Evolutionary conservation across 805 yeast genomes (phyloP), one percentile per base, ranked within the genome.

Genomic region (Candida ponderosae): DNA sequence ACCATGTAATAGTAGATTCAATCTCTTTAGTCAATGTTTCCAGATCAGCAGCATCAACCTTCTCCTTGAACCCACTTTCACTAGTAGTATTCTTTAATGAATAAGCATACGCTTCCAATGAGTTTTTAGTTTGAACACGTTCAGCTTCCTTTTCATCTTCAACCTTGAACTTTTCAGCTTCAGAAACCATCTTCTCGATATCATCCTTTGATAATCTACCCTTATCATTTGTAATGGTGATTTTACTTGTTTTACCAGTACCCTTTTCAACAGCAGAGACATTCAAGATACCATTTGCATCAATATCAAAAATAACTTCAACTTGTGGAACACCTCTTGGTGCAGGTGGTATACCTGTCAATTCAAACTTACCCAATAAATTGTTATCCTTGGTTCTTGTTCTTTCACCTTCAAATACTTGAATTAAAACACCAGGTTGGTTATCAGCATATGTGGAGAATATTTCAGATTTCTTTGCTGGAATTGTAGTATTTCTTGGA

Each of bases 381-480:
- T 88, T 89, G 84, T 89, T 89, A 70, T 90, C 97, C 76, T 81
- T 84, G 39, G 96, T 88, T 73, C 81, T 81, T 49, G 95, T 84
- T 76, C 97, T 86, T 77, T 89, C 97, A 82, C 97, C 97, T 77
- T 89, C 96, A 60, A 72, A 89, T 54, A 89, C 97, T 77, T 89
- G 97, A 68, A 90, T 90, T 72, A 89, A 77, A 54, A 90, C 97
- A 84, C 97, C 96, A 60, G 97, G 97, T 75, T 90, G 98, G 84
- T 90, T 89, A 70, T 90, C 97, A 59, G 96, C 93, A 67, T 86
- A 87, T 56, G 98, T 90, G 48, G 97, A 88, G 88, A 90, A 90
- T 52, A 81, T 81, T 76, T 89, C 96, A 39, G 97, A 88, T 76
- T 90, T 90, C 82, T 89, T 90, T 65, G 96, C 85, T 72, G 98